These are phyloP conservation scores for Candida sp. DNA, from an alignment of 1,139 yeast genomes.

Conservation along the genomic window DNA sequence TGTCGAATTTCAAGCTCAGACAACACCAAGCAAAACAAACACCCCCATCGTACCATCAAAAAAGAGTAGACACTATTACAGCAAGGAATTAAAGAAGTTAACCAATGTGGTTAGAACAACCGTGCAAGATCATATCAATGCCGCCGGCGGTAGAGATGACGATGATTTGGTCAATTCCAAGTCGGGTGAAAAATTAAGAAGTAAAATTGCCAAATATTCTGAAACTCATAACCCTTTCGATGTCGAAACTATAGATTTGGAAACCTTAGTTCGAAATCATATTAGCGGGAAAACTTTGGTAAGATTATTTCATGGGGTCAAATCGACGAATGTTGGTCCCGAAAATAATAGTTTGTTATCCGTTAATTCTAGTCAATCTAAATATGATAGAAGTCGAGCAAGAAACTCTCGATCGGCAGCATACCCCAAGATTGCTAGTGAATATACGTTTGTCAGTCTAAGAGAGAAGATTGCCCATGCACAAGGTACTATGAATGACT, in stretches of 20 bases:
- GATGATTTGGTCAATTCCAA: constrained; percentile 15
- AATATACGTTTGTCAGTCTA: constrained; percentile 33
- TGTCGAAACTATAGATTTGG: constrained; percentile 44
- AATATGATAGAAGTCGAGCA: background rate
- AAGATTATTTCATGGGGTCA: constrained; percentile 32
- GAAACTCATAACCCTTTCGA: constrained; percentile 37
- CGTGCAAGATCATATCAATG: constrained; percentile 57
- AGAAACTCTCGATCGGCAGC: background rate
- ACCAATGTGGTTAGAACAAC: constrained; percentile 70
- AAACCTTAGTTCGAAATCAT: constrained; percentile 26
- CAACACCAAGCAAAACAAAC: background rate
- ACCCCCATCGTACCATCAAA: constrained; percentile 9
- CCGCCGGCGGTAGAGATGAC: constrained; percentile 25
- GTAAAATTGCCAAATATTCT: constrained; percentile 33
- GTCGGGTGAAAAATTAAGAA: constrained; percentile 30
- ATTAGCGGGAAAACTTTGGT: constrained; percentile 34
- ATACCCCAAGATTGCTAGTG: background rate
- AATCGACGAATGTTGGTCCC: background rate
- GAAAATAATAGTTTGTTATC: constrained; percentile 1
- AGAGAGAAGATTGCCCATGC: constrained; percentile 30
- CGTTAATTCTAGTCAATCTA: background rate
- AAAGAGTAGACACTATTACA: constrained; percentile 26
- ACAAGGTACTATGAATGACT: constrained; percentile 13
- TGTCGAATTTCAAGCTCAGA: constrained; percentile 5
- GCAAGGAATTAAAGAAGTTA: constrained; percentile 56